A percentile compares a stretch with the other conserved stretches of the same genome.
Conservation (phyloP, 192 early-diverging fungal genomes). For the Cetraspora pellucida region DNA sequence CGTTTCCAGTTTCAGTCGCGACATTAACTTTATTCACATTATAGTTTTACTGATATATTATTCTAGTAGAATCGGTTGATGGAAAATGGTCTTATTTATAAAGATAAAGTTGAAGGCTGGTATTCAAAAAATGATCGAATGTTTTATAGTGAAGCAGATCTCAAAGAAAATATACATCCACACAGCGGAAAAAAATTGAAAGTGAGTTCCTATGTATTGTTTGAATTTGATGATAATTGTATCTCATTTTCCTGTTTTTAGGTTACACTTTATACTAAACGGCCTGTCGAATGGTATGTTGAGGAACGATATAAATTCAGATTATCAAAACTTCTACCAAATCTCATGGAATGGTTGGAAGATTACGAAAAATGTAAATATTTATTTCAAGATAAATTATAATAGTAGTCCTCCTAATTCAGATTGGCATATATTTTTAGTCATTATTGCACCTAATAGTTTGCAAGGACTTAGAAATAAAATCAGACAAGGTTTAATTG, state of each 20-base stretch:
- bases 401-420: neutral
- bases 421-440: neutral
- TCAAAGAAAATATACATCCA: neutral
- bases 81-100: neutral
- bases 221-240: neutral
- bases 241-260: neutral
- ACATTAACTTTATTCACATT: no score
- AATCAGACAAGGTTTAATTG: neutral
- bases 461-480: neutral
- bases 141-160: neutral
- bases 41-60: neutral
- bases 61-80: neutral
- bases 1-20: no score
- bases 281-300: neutral
- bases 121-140: neutral
- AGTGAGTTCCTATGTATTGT: neutral
- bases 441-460: neutral
- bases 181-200: neutral
- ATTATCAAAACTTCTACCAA: neutral
- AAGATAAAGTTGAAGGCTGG: neutral
- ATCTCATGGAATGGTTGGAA: neutral
- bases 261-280: neutral
- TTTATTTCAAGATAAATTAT: neutral
- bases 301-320: neutral
- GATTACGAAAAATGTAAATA: neutral